Evolutionary conservation across 768 basidiomycete genomes (phyloP).

Genomic region (Leccinum barrowsii): DNA sequence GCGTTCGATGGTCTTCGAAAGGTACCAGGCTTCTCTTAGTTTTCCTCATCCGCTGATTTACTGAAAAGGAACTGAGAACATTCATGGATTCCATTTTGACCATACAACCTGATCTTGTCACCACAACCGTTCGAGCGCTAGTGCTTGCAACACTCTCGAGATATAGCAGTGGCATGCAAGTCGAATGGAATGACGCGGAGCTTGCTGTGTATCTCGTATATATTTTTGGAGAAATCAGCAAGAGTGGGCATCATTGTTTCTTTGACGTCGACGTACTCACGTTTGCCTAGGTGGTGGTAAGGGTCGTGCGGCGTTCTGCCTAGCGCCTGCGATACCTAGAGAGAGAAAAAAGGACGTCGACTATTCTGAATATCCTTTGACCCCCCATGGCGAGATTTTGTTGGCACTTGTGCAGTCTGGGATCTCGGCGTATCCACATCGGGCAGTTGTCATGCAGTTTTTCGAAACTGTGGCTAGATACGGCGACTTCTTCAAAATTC

Average conservation of each 20-base stretch:
- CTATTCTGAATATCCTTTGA: conserved; percentile 80
- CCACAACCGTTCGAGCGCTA: conserved; percentile 67
- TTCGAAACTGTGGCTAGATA: conserved; percentile 94
- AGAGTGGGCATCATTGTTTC: conserved; percentile 50
- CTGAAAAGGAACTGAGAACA: conserved; percentile 71
- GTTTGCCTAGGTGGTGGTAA: conserved; percentile 59
- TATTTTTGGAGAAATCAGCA: conserved; percentile 91
- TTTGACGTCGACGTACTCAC: background rate
- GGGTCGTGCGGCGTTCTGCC: conserved; percentile 84
- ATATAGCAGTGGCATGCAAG: conserved; percentile 51
- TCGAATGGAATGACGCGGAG: conserved; percentile 93
- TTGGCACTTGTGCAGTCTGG: conserved; percentile 79
- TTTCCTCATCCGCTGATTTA: conserved; percentile 12
- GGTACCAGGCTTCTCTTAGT: conserved; percentile 39
- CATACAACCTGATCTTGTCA: conserved; percentile 85
- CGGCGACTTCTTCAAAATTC: conserved; percentile 93
- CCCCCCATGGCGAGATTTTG: conserved; percentile 87
- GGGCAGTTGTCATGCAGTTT: conserved; percentile 81
- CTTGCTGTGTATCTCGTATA: conserved; percentile 90
- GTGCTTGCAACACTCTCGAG: conserved; percentile 72
- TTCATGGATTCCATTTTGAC: conserved; percentile 85
- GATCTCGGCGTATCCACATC: conserved; percentile 79
- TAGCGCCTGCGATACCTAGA: conserved; percentile 64
- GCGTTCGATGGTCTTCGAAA: conserved; percentile 85
- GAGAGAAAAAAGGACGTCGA: conserved; percentile 65